Conservation (phyloP, 2,329 filamentous ascomycete species). For the Xylariaceae sp. region DNA sequence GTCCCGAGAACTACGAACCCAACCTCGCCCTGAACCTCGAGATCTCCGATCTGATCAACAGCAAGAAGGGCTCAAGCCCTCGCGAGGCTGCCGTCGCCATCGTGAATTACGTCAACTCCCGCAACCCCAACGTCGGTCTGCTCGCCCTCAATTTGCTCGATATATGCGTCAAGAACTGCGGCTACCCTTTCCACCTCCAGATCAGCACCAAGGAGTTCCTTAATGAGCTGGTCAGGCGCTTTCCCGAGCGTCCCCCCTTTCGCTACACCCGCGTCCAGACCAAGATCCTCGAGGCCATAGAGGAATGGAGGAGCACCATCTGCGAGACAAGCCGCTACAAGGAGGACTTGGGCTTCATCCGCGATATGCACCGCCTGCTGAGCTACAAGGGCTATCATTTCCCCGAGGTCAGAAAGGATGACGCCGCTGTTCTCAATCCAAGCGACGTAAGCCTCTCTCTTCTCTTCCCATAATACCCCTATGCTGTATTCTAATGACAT, state of each 20-base stretch:
- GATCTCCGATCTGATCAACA: constrained; percentile 93
- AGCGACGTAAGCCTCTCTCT: constrained; percentile 71
- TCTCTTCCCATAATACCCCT: background rate
- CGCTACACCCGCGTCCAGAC: constrained; percentile 82
- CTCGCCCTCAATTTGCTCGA: constrained; percentile 89
- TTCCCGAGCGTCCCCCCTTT: constrained; percentile 87
- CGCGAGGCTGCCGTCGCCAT: constrained; percentile 92
- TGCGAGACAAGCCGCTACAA: constrained; percentile 97
- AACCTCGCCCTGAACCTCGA: constrained; percentile 95
- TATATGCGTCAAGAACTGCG: constrained; percentile 99
- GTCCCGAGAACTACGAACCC: constrained; percentile 95
- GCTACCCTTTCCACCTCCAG: constrained; percentile 97
- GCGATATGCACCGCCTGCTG: constrained; percentile 94
- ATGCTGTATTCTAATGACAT: constrained; percentile 3
- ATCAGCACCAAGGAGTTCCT: constrained; percentile 99
- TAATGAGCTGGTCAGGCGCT: constrained; percentile 93
- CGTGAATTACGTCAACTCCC: constrained; percentile 91
- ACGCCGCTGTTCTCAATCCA: constrained; percentile 93
- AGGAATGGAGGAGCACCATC: constrained; percentile 98
- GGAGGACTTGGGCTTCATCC: constrained; percentile 91
- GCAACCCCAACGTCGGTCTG: constrained; percentile 91
- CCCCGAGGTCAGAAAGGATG: constrained; percentile 84
- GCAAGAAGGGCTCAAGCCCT: constrained; percentile 92
- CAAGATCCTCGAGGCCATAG: constrained; percentile 91
- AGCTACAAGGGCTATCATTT: constrained; percentile 98